These are phyloP conservation scores for Bruguiera gymnorhiza DNA, from an alignment of 345 rosid species.

Conservation along the genomic window DNA sequence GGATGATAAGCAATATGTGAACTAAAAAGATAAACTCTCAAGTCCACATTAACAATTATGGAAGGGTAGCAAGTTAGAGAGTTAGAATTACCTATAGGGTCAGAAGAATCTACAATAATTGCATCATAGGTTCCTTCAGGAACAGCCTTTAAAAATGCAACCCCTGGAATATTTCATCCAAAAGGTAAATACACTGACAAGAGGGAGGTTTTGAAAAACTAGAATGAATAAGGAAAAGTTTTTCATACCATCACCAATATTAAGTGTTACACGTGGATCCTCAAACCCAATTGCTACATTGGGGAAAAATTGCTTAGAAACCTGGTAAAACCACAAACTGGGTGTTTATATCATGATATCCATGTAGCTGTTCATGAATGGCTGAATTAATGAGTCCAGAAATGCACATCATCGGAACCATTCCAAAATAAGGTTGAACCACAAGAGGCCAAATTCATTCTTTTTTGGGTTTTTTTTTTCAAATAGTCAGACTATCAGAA, in stretches of 20 bases:
- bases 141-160: slow-evolving; percentile 75
- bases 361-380: not conserved
- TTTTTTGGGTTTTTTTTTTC: no score
- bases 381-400: not conserved
- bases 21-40: not conserved
- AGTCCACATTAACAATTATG: not conserved
- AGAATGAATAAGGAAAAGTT: not conserved
- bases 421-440: not conserved
- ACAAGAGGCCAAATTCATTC: not conserved
- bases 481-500: not conserved
- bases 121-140: slow-evolving; percentile 89
- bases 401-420: not conserved
- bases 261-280: slow-evolving; percentile 88
- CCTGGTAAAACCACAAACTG: slow-evolving; percentile 37
- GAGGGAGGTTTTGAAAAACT: not conserved
- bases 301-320: slow-evolving; percentile 80
- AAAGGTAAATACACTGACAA: not conserved
- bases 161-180: slow-evolving; percentile 46
- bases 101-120: slow-evolving; percentile 89
- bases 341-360: not conserved
- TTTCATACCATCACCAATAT: slow-evolving; percentile 77
- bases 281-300: slow-evolving; percentile 71
- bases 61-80: not conserved
- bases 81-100: slow-evolving; percentile 65
- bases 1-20: no score